A percentile compares a stretch with the other conserved stretches of the same genome.
phyloP scores from a whole-genome alignment of 2,329 filamentous ascomycete species.

The Penicillium thymicola region DNA sequence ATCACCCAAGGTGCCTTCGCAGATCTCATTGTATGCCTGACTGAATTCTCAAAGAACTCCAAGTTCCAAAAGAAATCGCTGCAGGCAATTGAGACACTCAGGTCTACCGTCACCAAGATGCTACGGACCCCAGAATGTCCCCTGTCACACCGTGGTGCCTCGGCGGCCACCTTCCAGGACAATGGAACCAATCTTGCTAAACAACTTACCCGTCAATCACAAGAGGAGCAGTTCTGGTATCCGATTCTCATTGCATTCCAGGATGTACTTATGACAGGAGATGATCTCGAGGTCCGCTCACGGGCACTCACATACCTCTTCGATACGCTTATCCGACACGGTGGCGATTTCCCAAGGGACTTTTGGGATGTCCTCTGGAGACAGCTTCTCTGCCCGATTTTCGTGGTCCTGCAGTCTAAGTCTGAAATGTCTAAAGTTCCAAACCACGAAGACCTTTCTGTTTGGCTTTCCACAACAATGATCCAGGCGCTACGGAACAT shows the following conservation, averaged over 20 bases:
- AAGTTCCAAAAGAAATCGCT: constrained; percentile 98
- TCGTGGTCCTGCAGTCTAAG: constrained; percentile 93
- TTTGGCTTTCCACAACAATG: constrained; percentile 99
- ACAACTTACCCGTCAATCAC: constrained; percentile 73
- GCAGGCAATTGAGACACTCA: constrained; percentile 90
- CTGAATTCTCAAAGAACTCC: constrained; percentile 97
- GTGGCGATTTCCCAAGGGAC: constrained; percentile 83
- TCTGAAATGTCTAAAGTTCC: constrained; percentile 94
- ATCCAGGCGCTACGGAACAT: constrained; percentile 97
- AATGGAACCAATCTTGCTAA: constrained; percentile 52
- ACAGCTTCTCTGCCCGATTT: constrained; percentile 95
- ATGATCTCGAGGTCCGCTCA: constrained; percentile 92
- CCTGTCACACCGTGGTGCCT: constrained; percentile 62
- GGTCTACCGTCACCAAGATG: constrained; percentile 92
- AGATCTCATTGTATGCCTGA: constrained; percentile 91
- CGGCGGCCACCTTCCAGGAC: constrained; percentile 44
- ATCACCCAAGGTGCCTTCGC: constrained; percentile 96
- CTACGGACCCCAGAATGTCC: constrained; percentile 93
- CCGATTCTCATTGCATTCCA: constrained; percentile 97
- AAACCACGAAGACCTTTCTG: constrained; percentile 93
- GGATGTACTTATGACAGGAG: constrained; percentile 97
- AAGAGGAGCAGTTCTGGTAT: constrained; percentile 98
- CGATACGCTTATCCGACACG: constrained; percentile 84
- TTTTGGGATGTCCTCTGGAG: constrained; percentile 99
- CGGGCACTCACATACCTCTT: constrained; percentile 92